Conservation (phyloP, 805 yeast species). For the Osmozyma mogii region DNA sequence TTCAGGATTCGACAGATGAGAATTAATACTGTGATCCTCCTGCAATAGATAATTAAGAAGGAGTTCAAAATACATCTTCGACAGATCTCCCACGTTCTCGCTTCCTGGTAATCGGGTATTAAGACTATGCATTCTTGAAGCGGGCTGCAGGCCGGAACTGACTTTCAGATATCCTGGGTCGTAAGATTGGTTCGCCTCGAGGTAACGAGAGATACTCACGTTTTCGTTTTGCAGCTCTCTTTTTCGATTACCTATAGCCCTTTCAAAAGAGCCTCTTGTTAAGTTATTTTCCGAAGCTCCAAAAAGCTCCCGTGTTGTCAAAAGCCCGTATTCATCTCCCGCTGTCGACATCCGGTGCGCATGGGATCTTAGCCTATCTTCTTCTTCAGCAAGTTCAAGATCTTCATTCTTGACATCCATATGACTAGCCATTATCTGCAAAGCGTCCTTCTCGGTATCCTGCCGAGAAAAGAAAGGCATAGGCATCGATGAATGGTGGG, state of each 20-base stretch:
- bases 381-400: conserved; percentile 21
- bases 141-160: conserved; percentile 10
- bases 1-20: conserved; percentile 1
- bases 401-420: conserved; percentile 31
- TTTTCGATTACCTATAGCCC: conserved; percentile 15
- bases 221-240: conserved; percentile 2
- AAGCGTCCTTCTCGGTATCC: conserved; percentile 35
- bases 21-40: conserved; percentile 30
- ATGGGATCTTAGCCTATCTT: background rate
- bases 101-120: conserved; percentile 13
- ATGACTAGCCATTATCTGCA: conserved; percentile 25
- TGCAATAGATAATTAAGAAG: conserved; percentile 47
- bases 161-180: too few relatives aligned
- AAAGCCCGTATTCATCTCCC: conserved; percentile 24
- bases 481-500: conserved; percentile 8
- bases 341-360: conserved; percentile 2
- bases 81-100: conserved; percentile 9
- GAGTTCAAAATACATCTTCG: conserved; percentile 35
- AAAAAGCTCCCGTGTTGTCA: conserved; percentile 33
- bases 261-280: conserved; percentile 18
- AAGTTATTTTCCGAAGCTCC: conserved; percentile 31
- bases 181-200: too few relatives aligned
- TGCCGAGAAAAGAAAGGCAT: conserved; percentile 19
- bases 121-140: conserved; percentile 14
- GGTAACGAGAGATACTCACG: conserved; percentile 1